phyloP scores from a whole-genome alignment of 495 filamentous ascomycete genomes.

The Penicillium bovifimosum region DNA sequence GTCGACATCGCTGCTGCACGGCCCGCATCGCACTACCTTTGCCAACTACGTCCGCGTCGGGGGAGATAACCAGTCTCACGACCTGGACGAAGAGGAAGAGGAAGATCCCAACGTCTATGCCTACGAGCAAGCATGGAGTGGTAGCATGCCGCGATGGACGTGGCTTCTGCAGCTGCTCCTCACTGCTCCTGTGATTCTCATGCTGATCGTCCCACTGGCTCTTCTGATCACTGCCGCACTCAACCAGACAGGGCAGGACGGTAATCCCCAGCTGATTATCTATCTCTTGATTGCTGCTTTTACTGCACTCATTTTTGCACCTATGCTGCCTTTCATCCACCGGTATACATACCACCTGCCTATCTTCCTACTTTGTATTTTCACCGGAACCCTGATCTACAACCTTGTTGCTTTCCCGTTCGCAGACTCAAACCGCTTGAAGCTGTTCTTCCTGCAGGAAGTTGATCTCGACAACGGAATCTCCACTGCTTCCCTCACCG shows the following conservation, averaged over 20 bases:
- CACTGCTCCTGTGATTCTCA: constrained; percentile 67
- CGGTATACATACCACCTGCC: constrained; percentile 81
- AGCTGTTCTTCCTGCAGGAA: constrained; percentile 79
- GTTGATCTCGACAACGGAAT: constrained; percentile 69
- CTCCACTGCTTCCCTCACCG: constrained; percentile 64
- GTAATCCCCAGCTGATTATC: constrained; percentile 56
- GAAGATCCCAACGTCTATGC: constrained; percentile 53
- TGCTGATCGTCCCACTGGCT: constrained; percentile 66
- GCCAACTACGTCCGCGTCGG: constrained; percentile 55
- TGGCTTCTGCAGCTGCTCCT: constrained; percentile 86
- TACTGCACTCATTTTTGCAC: constrained; percentile 68
- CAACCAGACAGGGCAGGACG: constrained; percentile 77
- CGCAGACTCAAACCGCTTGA: constrained; percentile 68
- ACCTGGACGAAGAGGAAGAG: constrained; percentile 29
- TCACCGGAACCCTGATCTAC: constrained; percentile 74
- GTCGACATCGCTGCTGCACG: constrained; percentile 70
- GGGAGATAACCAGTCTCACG: constrained; percentile 26
- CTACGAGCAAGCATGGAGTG: constrained; percentile 84
- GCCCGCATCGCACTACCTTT: constrained; percentile 61
- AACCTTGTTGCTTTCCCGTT: constrained; percentile 89
- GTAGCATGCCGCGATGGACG: constrained; percentile 67
- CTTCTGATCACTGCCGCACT: constrained; percentile 68
- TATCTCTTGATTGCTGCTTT: constrained; percentile 66
- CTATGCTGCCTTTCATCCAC: constrained; percentile 78
- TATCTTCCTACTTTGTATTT: constrained; percentile 65